Evolutionary conservation across 768 basidiomycete species (phyloP).

Genomic region (Tylopilus cervinicoccineus): DNA sequence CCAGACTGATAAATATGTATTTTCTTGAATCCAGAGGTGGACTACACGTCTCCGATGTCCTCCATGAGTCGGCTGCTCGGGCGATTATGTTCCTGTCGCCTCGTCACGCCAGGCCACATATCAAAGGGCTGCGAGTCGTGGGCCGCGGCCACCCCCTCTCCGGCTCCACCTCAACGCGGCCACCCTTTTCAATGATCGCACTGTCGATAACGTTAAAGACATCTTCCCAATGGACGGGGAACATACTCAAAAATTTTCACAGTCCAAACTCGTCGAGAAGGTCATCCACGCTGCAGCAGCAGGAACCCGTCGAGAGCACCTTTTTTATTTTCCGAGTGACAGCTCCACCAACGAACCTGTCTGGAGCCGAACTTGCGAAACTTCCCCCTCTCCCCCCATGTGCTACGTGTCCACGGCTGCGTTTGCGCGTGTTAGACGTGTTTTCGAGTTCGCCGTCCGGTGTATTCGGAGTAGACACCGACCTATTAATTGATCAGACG

Average conservation of each 20-base stretch:
- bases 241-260: conserved; percentile 10
- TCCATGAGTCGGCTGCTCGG: neutral
- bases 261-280: conserved; percentile 16
- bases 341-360: neutral
- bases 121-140: neutral
- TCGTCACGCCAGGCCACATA: conserved; percentile 1
- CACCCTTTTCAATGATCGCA: conserved; percentile 12
- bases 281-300: conserved; percentile 9
- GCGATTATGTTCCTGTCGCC: neutral
- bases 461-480: neutral
- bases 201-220: conserved; percentile 14
- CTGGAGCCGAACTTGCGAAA: neutral
- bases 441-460: conserved; percentile 2
- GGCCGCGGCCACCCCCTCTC: conserved; percentile 2
- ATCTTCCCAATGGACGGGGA: neutral
- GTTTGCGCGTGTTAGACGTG: conserved; percentile 4
- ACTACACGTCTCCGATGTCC: neutral
- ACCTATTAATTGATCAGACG: conserved; percentile 11
- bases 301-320: conserved; percentile 4
- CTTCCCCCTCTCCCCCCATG: neutral
- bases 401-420: neutral
- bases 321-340: neutral
- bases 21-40: neutral
- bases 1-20: conserved; percentile 16
- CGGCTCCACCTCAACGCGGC: conserved; percentile 10